phyloP scores from a whole-genome alignment of 257 asterid genomes.

The Jacaranda mimosifolia region DNA sequence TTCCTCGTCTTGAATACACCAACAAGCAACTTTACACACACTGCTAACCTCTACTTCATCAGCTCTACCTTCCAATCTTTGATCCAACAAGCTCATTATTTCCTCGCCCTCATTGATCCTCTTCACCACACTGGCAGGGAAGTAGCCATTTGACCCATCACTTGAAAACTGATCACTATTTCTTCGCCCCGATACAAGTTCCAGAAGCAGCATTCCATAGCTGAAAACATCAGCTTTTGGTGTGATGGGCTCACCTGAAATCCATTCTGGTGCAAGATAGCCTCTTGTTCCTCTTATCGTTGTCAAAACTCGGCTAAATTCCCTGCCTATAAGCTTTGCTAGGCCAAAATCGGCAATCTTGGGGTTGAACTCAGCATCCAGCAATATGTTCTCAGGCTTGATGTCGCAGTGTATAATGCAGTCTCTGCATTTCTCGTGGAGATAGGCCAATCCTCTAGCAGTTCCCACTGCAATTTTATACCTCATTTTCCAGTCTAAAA shows the following conservation, averaged over 20 bases:
- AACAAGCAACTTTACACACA: conserved; percentile 17
- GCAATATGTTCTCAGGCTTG: conserved; percentile 60
- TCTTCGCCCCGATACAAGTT: conserved; percentile 5
- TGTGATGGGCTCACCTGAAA: conserved; percentile 24
- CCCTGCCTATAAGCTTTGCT: conserved; percentile 61
- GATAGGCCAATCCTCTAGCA: conserved; percentile 65
- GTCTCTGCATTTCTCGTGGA: conserved; percentile 62
- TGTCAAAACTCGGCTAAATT: conserved; percentile 19
- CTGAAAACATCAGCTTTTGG: conserved; percentile 20
- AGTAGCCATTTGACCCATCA: not conserved
- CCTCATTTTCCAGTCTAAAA: conserved; percentile 54
- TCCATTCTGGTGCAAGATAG: conserved; percentile 25
- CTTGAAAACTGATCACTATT: not conserved
- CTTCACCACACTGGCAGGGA: not conserved
- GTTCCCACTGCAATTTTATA: conserved; percentile 61
- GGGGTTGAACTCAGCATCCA: conserved; percentile 54
- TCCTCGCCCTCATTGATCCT: not conserved
- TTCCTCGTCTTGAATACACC: conserved; percentile 25
- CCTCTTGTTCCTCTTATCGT: conserved; percentile 18
- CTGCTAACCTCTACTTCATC: conserved; percentile 9
- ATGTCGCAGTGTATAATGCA: conserved; percentile 44
- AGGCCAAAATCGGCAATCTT: conserved; percentile 68
- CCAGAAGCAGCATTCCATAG: conserved; percentile 15
- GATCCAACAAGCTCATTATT: conserved; percentile 7
- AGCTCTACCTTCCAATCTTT: not conserved